phyloP scores from a whole-genome alignment of 2,329 filamentous ascomycete genomes.

The Fusarium albidum region DNA sequence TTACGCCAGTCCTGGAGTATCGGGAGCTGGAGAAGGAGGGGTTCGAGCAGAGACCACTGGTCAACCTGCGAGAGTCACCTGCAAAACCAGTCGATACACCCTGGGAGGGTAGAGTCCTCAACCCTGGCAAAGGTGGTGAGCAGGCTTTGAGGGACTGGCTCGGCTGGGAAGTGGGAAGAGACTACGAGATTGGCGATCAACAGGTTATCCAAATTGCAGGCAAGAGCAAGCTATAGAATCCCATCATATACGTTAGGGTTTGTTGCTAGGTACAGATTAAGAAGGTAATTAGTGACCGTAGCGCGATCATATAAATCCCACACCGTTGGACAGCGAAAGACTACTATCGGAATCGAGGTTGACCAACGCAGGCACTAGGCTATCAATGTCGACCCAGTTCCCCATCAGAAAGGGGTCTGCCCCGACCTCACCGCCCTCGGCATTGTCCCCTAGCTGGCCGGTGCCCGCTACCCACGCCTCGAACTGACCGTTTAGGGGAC shows the following conservation, averaged over 20 bases:
- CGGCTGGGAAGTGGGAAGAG: slow-evolving; percentile 74
- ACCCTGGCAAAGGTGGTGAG: slow-evolving; percentile 67
- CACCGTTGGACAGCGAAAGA: background rate
- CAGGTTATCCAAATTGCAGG: background rate
- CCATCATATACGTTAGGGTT: too few relatives aligned
- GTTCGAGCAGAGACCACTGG: background rate
- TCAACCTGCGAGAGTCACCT: background rate
- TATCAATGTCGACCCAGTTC: slow-evolving; percentile 9
- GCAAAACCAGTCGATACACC: slow-evolving; percentile 21
- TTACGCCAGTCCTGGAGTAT: slow-evolving; percentile 81
- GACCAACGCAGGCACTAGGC: slow-evolving; percentile 4
- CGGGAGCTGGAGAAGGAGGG: slow-evolving; percentile 66
- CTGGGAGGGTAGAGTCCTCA: background rate
- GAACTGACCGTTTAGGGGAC: background rate
- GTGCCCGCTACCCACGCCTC: background rate
- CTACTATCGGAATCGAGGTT: slow-evolving; percentile 5
- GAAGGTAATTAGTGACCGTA: too few relatives aligned
- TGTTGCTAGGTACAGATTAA: too few relatives aligned
- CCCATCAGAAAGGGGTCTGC: slow-evolving; percentile 2
- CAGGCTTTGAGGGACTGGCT: slow-evolving; percentile 74
- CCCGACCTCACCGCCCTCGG: background rate
- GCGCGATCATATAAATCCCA: slow-evolving; percentile 9
- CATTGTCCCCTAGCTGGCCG: background rate
- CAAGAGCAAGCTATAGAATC: background rate
- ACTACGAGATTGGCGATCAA: slow-evolving; percentile 58